Evolutionary conservation across 305 asterid genomes (phyloP).

Genomic region (Fraxinus greggii): DNA sequence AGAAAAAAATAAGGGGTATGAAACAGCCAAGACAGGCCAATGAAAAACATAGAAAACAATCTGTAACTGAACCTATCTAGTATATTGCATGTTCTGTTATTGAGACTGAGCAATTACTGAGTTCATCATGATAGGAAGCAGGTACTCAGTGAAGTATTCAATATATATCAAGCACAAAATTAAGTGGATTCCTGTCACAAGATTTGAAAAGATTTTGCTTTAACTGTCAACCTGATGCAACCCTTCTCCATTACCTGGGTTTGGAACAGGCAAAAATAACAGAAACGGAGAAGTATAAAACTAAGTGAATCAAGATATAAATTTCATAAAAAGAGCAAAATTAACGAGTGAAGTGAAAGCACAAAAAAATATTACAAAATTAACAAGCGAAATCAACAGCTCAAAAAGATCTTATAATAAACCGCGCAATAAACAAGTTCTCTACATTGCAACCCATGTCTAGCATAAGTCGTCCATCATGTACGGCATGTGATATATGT

Average conservation of each 20-base stretch:
- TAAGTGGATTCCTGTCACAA: neutral
- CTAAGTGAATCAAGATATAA: neutral
- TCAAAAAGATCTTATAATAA: neutral
- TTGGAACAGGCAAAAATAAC: neutral
- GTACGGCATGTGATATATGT: neutral
- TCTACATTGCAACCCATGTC: neutral
- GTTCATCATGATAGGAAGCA: neutral
- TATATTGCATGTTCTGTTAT: neutral
- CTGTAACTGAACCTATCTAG: neutral
- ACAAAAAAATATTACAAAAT: neutral
- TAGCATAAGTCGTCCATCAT: neutral
- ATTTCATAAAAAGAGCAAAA: neutral
- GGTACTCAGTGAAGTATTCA: neutral
- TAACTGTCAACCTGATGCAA: neutral
- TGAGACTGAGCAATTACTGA: neutral
- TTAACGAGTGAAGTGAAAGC: neutral
- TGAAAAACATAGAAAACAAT: neutral
- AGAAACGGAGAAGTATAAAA: neutral
- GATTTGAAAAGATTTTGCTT: neutral
- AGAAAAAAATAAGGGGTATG: neutral
- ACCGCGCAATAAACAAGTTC: neutral
- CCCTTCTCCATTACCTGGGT: neutral
- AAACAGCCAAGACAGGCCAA: neutral
- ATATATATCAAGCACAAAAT: neutral
- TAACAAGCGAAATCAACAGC: neutral